Percentiles rank a stretch among this genome's conserved stretches.
Conservation (phyloP, 2,329 filamentous ascomycete species). For the Drechslera avenae region DNA sequence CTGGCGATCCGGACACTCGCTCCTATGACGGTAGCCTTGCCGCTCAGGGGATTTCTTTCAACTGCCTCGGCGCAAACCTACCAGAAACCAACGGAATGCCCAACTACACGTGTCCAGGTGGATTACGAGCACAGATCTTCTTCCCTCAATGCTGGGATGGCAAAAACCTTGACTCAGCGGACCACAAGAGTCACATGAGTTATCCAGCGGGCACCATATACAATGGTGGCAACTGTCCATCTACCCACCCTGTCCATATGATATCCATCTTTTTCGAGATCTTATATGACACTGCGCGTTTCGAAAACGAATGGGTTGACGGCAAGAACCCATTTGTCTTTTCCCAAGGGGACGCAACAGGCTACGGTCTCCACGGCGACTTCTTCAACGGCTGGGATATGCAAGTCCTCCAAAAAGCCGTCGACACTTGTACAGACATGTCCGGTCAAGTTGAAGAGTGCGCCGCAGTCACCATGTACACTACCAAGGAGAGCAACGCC, state of each 20-base stretch:
- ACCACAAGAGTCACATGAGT: constrained; percentile 67
- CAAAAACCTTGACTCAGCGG: constrained; percentile 58
- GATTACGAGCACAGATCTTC: constrained; percentile 69
- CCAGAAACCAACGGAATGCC: constrained; percentile 65
- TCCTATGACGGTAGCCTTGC: constrained; percentile 54
- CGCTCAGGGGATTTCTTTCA: constrained; percentile 60
- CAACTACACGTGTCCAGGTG: constrained; percentile 65
- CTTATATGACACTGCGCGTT: constrained; percentile 58
- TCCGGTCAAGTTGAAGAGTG: constrained; percentile 31
- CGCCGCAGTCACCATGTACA: constrained; percentile 56
- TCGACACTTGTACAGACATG: constrained; percentile 66
- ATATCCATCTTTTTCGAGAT: constrained; percentile 65
- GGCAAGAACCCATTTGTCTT: constrained; percentile 62
- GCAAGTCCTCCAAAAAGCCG: constrained; percentile 66
- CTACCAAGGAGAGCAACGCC: constrained; percentile 55
- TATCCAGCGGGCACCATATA: constrained; percentile 58
- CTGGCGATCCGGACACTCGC: constrained; percentile 67
- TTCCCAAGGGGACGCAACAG: constrained; percentile 71
- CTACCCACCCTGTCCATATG: constrained; percentile 57
- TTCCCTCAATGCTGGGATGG: constrained; percentile 79
- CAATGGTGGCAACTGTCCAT: constrained; percentile 60
- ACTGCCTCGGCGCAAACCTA: constrained; percentile 57
- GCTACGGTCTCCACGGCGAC: constrained; percentile 72
- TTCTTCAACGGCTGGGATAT: constrained; percentile 75
- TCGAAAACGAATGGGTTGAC: constrained; percentile 52